Evolutionary conservation across 768 basidiomycete species (phyloP), one percentile per base, ranked within the genome.

Genomic region (Amanita molliuscula): DNA sequence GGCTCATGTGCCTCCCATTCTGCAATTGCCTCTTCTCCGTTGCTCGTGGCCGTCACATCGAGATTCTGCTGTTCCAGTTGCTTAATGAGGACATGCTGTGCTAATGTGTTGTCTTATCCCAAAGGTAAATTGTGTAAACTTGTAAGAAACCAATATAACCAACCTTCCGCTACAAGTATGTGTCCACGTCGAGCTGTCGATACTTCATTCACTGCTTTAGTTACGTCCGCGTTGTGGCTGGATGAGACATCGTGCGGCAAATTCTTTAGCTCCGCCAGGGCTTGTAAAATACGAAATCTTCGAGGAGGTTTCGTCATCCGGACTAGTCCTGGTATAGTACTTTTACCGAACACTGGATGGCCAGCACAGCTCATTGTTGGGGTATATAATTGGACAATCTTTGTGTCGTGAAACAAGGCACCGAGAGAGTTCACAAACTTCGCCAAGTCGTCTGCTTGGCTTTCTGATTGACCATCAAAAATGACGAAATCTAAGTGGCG

Each of bases 231-330:
- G 41, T 64, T 56, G 31, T 67, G 61, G 49, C 59, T 61, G 20
- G 68, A 48, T 36, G 72, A 62, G 47, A 73, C 65, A 3, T 73
- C 65, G 53, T 71, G 69, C 0, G 78, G 69, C 18, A 79, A 56
- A 53, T 80, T 73, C 60, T 79, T 84, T 51, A 81, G 54, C 25
- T 67, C 70, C 5, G 79, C 82, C n/a, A 84, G 68, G 13, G 73
- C 74, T 56, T 82, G 82, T 34, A 84, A 66, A 28, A 84, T 61
- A 21, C 81, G 72, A 6, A 71, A 69, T 58, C 72, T 76, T 53
- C 84, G 70, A 9, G 84, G 81, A 0, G 83, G 84, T 61, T 85
- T 86, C 7, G 81, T 84, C 72, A 85, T 79, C 54, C 80, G 78
- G 21, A 79, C 68, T 5, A 85, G 74, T 10, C 79, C 78, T 0